These are phyloP conservation scores for Candida pini DNA, from an alignment of 805 yeast genomes.

Conservation along the genomic window DNA sequence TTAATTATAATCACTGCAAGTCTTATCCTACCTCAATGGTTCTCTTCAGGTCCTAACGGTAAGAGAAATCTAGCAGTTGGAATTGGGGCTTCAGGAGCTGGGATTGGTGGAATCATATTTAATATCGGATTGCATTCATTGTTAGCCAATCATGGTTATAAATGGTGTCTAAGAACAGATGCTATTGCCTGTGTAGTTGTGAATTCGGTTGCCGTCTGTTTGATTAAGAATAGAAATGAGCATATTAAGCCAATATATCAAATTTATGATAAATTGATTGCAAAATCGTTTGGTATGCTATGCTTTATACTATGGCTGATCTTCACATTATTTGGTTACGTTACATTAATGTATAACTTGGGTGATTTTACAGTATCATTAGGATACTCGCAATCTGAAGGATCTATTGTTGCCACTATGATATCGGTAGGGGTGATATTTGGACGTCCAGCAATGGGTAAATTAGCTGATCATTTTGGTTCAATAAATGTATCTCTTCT, in stretches of 20 bases:
- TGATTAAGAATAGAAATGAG: conserved; percentile 34
- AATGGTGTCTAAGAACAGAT: conserved; percentile 49
- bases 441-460: conserved; percentile 55
- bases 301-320: conserved; percentile 34
- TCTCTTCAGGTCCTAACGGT: conserved; percentile 35
- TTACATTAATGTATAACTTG: conserved; percentile 50
- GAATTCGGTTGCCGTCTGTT: conserved; percentile 26
- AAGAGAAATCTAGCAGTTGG: conserved; percentile 53
- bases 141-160: conserved; percentile 31
- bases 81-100: conserved; percentile 44
- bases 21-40: conserved; percentile 65
- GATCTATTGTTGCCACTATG: conserved; percentile 56
- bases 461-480: conserved; percentile 45
- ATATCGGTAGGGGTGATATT: conserved; percentile 48
- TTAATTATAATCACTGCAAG: conserved; percentile 53
- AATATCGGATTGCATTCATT: conserved; percentile 44
- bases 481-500: conserved; percentile 41
- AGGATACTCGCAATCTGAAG: conserved; percentile 51
- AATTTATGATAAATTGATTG: conserved; percentile 38
- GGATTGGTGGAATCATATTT: conserved; percentile 48
- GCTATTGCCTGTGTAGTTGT: conserved; percentile 35
- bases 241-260: conserved; percentile 31
- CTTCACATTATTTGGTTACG: conserved; percentile 55
- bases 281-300: conserved; percentile 31
- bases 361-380: conserved; percentile 55